Percentiles rank a stretch among this genome's conserved stretches.
Conservation (phyloP, 2,329 filamentous ascomycete species). For the Emericellopsis atlantica region DNA sequence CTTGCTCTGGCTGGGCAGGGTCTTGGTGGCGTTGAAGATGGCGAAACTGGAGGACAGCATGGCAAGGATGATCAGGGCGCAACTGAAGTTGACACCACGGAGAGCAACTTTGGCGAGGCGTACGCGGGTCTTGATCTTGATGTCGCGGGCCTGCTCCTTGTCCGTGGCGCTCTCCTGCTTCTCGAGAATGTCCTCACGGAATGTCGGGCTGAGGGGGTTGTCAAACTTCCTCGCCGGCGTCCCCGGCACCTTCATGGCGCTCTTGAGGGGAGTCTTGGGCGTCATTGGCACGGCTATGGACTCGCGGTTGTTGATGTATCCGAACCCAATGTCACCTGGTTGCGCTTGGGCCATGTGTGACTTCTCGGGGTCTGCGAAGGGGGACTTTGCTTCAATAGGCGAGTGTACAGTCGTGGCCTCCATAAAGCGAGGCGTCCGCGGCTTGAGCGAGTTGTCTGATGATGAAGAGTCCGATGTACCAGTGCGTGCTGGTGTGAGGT, state of each 20-base stretch:
- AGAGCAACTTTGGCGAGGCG: slow-evolving; percentile 89
- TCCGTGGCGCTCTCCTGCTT: slow-evolving; percentile 73
- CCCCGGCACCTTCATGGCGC: slow-evolving; percentile 77
- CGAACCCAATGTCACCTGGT: slow-evolving; percentile 82
- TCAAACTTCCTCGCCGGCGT: slow-evolving; percentile 60
- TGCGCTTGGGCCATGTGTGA: slow-evolving; percentile 48
- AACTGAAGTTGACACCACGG: slow-evolving; percentile 93
- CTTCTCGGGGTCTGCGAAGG: slow-evolving; percentile 47
- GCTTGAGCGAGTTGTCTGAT: slow-evolving; percentile 48
- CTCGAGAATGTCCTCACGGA: slow-evolving; percentile 73
- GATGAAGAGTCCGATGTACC: slow-evolving; percentile 36
- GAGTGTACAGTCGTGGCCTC: slow-evolving; percentile 73
- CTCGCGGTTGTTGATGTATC: slow-evolving; percentile 61
- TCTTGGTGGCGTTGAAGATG: slow-evolving; percentile 82
- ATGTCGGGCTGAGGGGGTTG: slow-evolving; percentile 83
- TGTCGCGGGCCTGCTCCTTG: slow-evolving; percentile 73
- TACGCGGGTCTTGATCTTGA: slow-evolving; percentile 86
- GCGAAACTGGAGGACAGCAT: slow-evolving; percentile 81
- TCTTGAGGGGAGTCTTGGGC: slow-evolving; percentile 74
- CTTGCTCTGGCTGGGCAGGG: slow-evolving; percentile 61
- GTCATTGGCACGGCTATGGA: slow-evolving; percentile 50
- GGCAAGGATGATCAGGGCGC: slow-evolving; percentile 84
- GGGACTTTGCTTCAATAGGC: slow-evolving; percentile 49
- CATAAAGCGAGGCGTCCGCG: slow-evolving; percentile 66
- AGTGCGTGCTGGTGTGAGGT: slow-evolving; percentile 35